Base-by-base conservation (phyloP, 192 early-diverging fungal species). In the Oehlia diaphana region DNA sequence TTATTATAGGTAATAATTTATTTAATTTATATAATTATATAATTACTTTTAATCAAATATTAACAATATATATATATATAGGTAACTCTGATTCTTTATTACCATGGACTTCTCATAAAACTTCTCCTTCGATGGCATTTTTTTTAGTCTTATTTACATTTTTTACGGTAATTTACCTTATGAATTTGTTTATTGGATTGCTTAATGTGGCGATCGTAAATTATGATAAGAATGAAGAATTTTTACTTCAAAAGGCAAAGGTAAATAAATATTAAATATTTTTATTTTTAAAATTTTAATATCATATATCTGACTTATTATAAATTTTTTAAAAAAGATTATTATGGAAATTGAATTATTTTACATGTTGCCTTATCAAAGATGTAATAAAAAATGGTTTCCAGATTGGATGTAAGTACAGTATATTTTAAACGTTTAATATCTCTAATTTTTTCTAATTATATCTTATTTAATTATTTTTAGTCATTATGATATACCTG, bases 281-380 rank as follows among this genome's bases (percentile, higher is more conserved):
- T 42, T 42, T 42, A 42, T 42, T 42, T 42, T 42, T n/a, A n/a
- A 8, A 42, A 42, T 42, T 39, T 8, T 39, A 39, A 39, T 39
- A n/a, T n/a, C n/a, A 42, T 8, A 42, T 7, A 7, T 42, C 39
- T 7, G 4, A 42, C 8, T 42, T 42, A 42, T 44, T 44, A 9
- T 37, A 4, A 35, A n/a, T n/a, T 35, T 35, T 35, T 35, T 35
- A 35, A 42, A 66, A 13, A 26, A 66, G 28, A 12, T 66, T 33
- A n/a, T 66, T 19, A n/a, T n/a, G 14, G 64, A 66, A 66, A 66
- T 66, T 14, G 64, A 66, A 66, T 14, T 66, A 31, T 66, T 66
- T 14, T 33, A 14, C 33, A 5, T 66, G 10, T 13, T 66, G 35
- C 64, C 64, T 37, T 37, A 37, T 37, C 35, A 37, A 37, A 37